Base-by-base conservation (phyloP, 768 basidiomycete genomes). In the Lanmaoa pseudosensibilis region DNA sequence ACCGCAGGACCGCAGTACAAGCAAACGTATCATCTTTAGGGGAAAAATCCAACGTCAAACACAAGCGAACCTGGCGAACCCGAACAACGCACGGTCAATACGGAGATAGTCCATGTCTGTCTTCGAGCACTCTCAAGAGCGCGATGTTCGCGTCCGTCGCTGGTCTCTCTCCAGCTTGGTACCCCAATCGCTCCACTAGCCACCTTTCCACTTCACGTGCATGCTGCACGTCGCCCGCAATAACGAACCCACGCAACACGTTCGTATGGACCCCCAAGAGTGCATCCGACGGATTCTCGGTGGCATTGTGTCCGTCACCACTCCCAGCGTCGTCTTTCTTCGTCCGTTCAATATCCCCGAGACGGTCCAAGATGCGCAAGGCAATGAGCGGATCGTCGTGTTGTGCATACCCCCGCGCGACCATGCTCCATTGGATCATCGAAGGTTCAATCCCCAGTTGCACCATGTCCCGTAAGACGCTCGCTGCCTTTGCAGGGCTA, bases 401-500 rank as follows among this genome's bases (percentile, higher is more conserved):
- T 16, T 72, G 67, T 15, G 81, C 80, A 60, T 78, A 84, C 12
- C 68, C 69, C 2, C 78, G 75, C 0, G 78, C 79, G 33, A 83
- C 63, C 32, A 79, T 75, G n/a, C 80, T 80, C 62, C 79, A 79
- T 37, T 82, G 78, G n/a, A 78, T 67, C 8, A 76, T 61, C 23
- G 69, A 69, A 0, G 85, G 85, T 6, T 62, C 50, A 30, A 88
- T 58, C 5, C 78, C 79, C 0, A 79, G 62, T 8, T 62, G 49
- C 4, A 74, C 45, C 83, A 88, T 86, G 63, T 87, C 84, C n/a
- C 59, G 59, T 38, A 88, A 49, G 19, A 86, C 73, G 21, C 61
- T 56, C 0, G 72, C 62, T 0, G 79, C 81, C 30, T 66, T 64
- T 5, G 61, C 46, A 1, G 76, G 64, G 2, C 57, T 60, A 4